phyloP scores from a whole-genome alignment of 2,329 filamentous ascomycete species.

The Pseudocercospora ulei region DNA sequence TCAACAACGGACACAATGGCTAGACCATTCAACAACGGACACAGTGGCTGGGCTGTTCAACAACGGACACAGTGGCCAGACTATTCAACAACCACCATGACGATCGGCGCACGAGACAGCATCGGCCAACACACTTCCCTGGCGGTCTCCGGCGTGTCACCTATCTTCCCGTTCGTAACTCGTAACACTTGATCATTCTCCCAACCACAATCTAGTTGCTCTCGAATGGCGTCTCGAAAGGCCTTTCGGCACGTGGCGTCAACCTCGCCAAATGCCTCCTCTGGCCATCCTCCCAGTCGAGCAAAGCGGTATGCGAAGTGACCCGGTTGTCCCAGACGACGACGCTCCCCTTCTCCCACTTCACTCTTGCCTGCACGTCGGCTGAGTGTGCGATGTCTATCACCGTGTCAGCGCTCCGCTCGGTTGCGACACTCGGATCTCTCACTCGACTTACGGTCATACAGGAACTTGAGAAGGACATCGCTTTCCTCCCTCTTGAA shows the following conservation, averaged over 20 bases:
- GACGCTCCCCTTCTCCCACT: conserved; percentile 23
- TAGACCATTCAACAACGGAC: too few species aligned
- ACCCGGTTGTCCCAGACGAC: conserved; percentile 25
- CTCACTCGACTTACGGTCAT: too few species aligned
- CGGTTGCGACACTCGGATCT: too few species aligned
- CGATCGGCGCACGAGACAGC: too few species aligned
- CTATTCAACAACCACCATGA: too few species aligned
- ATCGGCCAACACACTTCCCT: too few species aligned
- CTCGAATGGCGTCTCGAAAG: conserved; percentile 54
- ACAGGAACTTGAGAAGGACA: conserved; percentile 63
- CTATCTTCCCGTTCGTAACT: too few species aligned
- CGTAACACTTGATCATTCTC: neutral
- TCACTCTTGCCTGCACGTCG: conserved; percentile 61
- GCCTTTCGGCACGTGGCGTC: conserved; percentile 70
- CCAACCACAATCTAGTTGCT: conserved; percentile 6
- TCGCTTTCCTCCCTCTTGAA: conserved; percentile 83
- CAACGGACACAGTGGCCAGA: too few species aligned
- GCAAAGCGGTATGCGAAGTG: conserved; percentile 56
- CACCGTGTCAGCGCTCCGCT: too few species aligned
- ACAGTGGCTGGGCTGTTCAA: too few species aligned
- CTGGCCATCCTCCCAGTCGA: conserved; percentile 73
- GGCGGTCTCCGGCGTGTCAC: too few species aligned
- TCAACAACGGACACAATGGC: too few species aligned
- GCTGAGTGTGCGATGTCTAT: conserved; percentile 61
- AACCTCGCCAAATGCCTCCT: conserved; percentile 70